phyloP scores from a whole-genome alignment of 495 filamentous ascomycete genomes.

The Aspergillus nidulans region DNA sequence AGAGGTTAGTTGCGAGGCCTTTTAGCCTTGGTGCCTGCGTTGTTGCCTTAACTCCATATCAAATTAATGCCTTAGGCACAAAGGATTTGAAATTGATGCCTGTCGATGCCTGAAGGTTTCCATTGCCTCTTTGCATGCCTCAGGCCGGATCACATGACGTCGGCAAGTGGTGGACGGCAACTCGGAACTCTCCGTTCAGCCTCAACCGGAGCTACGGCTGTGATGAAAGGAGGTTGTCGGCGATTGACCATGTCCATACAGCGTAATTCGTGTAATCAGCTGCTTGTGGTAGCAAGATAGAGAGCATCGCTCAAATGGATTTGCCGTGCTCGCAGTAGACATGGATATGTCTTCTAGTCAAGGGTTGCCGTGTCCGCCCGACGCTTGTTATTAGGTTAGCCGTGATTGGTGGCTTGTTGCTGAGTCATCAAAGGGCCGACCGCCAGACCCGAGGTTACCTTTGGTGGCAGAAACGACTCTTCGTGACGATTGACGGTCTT shows the following conservation, averaged over 20 bases:
- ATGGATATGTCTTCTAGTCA: background rate
- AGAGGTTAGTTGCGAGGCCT: no score
- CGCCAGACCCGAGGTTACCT: conserved; percentile 44
- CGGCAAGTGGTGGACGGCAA: background rate
- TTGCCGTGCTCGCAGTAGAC: background rate
- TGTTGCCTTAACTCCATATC: background rate
- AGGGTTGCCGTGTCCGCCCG: conserved; percentile 41
- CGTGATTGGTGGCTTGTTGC: conserved; percentile 33
- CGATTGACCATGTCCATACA: background rate
- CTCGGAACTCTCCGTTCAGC: background rate
- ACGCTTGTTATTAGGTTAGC: conserved; percentile 39
- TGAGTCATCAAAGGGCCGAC: conserved; percentile 36
- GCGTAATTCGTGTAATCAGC: background rate
- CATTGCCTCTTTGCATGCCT: no score
- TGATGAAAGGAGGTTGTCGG: background rate
- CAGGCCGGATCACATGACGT: background rate
- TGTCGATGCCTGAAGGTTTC: no score
- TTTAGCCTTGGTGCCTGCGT: background rate
- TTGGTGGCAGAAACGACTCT: conserved; percentile 13
- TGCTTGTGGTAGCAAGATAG: background rate
- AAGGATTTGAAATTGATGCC: no score
- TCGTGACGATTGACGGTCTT: conserved; percentile 22
- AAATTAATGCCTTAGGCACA: background rate
- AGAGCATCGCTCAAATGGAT: background rate
- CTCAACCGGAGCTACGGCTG: background rate